Evolutionary conservation across 441 rosid species (phyloP), one percentile per base, ranked within the genome.

Genomic region (Dalechampia spathulata): DNA sequence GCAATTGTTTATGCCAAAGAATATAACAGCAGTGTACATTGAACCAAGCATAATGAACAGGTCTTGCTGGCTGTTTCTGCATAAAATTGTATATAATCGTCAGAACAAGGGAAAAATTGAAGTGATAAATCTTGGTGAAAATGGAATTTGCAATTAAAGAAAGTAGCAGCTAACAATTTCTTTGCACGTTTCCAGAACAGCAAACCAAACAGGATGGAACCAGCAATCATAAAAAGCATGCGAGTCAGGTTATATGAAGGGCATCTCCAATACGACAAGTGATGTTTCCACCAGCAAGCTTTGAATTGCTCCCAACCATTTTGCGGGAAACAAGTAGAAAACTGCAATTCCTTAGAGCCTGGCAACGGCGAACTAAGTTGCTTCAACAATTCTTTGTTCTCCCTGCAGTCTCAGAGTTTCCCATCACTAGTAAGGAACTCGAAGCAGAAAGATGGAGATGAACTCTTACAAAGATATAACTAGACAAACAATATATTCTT

Each of bases 261-360:
- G 71, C 75, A 81, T 76, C 93, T 76, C 93, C 93, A 87, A 49
- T 87, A 85, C 4, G 90, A 85, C 66, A 77, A 60, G 50, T 81
- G 69, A 58, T 70, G 86, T 72, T 77, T 89, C 91, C 85, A 83
- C 39, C 82, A 80, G 74, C 79, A 85, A 63, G 79, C 82, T 72
- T 70, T 80, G 67, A 77, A 58, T 69, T 82, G 83, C 65, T 67
- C 83, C 71, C 66, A 71, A 48, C 75, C 79, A 57, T 57, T 68
- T 58, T 71, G 83, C 5, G 79, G 64, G 62, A 64, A 79, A 23
- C 74, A 68, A 5, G 71, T 72, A 0, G 77, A 65, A 65, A 84
- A 84, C 44, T 67, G 63, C 50, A 84, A 60, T 15, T 75, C 80
- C 49, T 62, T 67, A 15, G 85, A 72, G 37, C 72, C 75, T 9